These are phyloP conservation scores for Flaveria sonorensis DNA, from an alignment of 129 eudicot species.

Conservation along the genomic window DNA sequence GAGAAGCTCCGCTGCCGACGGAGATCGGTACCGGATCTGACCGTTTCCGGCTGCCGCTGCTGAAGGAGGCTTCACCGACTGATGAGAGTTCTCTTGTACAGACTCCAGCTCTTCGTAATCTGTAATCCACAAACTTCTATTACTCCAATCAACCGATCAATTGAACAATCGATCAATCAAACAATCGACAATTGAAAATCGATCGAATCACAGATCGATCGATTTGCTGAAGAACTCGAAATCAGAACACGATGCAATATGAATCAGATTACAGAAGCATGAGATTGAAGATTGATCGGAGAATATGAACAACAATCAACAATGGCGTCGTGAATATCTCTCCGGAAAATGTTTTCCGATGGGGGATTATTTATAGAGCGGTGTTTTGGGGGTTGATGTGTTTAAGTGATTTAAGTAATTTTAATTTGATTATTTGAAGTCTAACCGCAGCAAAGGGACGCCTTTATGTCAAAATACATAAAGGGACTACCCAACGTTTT, in stretches of 20 bases:
- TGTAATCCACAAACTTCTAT: slow-evolving; percentile 13
- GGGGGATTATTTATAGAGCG: slow-evolving; percentile 4
- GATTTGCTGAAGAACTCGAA: slow-evolving; percentile 7
- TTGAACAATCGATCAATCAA: slow-evolving; percentile 26
- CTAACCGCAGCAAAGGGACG: background rate
- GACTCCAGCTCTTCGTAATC: slow-evolving; percentile 71
- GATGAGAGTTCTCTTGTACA: slow-evolving; percentile 48
- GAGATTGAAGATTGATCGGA: slow-evolving; percentile 27
- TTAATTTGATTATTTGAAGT: slow-evolving; percentile 26
- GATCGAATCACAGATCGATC: slow-evolving; percentile 28
- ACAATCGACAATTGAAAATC: slow-evolving; percentile 1
- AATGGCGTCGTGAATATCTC: slow-evolving; percentile 29
- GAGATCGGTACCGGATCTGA: slow-evolving; percentile 97
- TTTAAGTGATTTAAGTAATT: background rate
- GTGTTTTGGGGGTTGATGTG: background rate
- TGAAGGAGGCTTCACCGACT: slow-evolving; percentile 60
- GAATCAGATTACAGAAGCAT: background rate
- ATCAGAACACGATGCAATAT: background rate
- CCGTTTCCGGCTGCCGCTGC: slow-evolving; percentile 58
- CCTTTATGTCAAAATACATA: background rate
- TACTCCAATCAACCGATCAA: slow-evolving; percentile 16
- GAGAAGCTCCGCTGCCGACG: slow-evolving; percentile 77
- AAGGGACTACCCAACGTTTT: background rate
- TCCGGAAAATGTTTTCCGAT: background rate
- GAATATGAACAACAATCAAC: background rate